A percentile compares a stretch with the other conserved stretches of the same genome.
Conservation (phyloP, 768 basidiomycete species). For the Serendipita indica region DNA sequence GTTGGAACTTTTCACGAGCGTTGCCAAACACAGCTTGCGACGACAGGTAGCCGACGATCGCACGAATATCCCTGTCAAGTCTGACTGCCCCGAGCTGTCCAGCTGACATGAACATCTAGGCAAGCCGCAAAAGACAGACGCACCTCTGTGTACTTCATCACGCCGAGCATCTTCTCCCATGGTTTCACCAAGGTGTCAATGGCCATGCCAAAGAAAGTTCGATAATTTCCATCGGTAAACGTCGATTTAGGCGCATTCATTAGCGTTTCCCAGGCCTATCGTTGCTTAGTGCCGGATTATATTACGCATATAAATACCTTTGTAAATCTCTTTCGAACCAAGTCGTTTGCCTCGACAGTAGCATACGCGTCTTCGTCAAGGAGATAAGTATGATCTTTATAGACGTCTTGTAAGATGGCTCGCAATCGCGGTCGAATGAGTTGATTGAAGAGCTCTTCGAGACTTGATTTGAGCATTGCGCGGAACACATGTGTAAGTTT, state of each 20-base stretch:
- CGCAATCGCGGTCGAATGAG: conserved; percentile 77
- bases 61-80: conserved; percentile 82
- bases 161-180: conserved; percentile 80
- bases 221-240: conserved; percentile 80
- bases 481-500: conserved; percentile 50
- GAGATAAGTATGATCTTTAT: conserved; percentile 77
- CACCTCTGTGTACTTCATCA: conserved; percentile 79
- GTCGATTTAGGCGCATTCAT: conserved; percentile 80
- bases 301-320: conserved; percentile 24
- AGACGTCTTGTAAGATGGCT: conserved; percentile 69
- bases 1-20: conserved; percentile 77
- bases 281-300: neutral
- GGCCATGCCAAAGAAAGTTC: conserved; percentile 67
- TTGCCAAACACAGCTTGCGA: conserved; percentile 85
- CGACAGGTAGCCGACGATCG: conserved; percentile 67
- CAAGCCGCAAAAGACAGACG: neutral
- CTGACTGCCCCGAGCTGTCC: conserved; percentile 83
- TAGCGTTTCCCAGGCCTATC: conserved; percentile 62
- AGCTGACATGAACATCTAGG: neutral
- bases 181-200: conserved; percentile 83
- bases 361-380: conserved; percentile 82
- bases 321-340: conserved; percentile 78
- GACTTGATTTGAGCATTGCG: conserved; percentile 54
- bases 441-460: conserved; percentile 94
- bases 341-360: conserved; percentile 69